Percentiles rank a stretch among this genome's conserved stretches.
Evolutionary conservation across 2,329 filamentous ascomycete species (phyloP).

Genomic region (Nigrospora oryzae): DNA sequence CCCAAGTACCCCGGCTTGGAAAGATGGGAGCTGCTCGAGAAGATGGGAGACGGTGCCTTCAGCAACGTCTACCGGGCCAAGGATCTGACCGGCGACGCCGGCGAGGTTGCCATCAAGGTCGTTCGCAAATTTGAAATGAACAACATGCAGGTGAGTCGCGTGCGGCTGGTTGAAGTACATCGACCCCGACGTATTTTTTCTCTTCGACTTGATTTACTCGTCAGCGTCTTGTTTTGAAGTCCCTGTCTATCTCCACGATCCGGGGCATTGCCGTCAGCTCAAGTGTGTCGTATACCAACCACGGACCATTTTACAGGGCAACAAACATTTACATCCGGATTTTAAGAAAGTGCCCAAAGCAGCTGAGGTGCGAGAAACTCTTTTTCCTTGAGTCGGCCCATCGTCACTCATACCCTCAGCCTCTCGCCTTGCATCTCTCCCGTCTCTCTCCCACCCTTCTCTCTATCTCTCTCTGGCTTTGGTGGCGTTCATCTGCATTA

Average conservation of each 20-base stretch:
- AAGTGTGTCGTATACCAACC: constrained; percentile 43
- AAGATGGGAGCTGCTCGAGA: constrained; percentile 79
- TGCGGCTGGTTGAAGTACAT: constrained; percentile 19
- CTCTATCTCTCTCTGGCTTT: no score
- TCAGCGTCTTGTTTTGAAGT: constrained; percentile 12
- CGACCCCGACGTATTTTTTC: constrained; percentile 11
- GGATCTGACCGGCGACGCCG: constrained; percentile 61
- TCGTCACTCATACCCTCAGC: no score
- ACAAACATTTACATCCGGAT: constrained; percentile 89
- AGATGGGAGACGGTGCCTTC: constrained; percentile 99
- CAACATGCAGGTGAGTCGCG: constrained; percentile 81
- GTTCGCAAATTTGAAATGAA: constrained; percentile 99
- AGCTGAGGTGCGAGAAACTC: constrained; percentile 79
- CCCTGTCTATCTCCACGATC: constrained; percentile 7
- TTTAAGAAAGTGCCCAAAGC: constrained; percentile 92
- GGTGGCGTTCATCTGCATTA: no score
- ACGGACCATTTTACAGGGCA: constrained; percentile 56
- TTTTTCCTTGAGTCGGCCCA: constrained; percentile 12
- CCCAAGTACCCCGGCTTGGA: constrained; percentile 80
- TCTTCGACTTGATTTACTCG: constrained; percentile 10
- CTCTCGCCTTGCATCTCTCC: no score
- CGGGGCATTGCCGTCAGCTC: constrained; percentile 2
- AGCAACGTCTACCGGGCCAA: constrained; percentile 93
- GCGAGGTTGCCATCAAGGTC: constrained; percentile 94
- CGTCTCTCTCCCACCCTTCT: no score